Conservation (phyloP, 1,284 basidiomycete species). For the Mycena sp. region DNA sequence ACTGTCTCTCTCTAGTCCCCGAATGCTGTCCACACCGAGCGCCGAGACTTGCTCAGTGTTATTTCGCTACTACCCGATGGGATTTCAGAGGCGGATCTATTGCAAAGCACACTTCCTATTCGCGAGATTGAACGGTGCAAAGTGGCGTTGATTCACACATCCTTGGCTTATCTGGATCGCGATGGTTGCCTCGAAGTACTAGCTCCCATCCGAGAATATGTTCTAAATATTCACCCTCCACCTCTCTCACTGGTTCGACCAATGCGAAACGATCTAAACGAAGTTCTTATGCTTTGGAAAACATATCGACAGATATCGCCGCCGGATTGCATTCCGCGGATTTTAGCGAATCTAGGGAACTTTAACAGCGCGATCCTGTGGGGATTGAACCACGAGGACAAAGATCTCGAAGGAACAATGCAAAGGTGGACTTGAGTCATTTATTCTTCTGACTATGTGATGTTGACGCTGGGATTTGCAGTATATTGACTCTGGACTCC, state of each 20-base stretch:
- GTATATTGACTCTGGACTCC: not conserved
- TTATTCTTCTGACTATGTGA: not conserved
- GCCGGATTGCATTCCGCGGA: not conserved
- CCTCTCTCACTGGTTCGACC: not conserved
- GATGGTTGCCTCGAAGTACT: slow-evolving; percentile 2
- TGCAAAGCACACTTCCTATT: not conserved
- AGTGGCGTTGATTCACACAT: not conserved
- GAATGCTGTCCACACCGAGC: too few species aligned
- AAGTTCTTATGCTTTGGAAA: slow-evolving; percentile 6
- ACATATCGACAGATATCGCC: not conserved
- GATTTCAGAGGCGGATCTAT: not conserved
- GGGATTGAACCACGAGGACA: not conserved
- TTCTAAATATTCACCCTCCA: not conserved
- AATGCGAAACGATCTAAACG: not conserved
- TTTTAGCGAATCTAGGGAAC: not conserved
- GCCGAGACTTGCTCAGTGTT: too few species aligned
- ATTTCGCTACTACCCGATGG: too few species aligned
- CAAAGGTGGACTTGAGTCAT: not conserved
- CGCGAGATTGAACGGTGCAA: not conserved
- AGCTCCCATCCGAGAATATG: slow-evolving; percentile 7
- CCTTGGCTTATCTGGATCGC: not conserved
- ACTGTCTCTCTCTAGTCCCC: too few species aligned
- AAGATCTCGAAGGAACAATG: not conserved
- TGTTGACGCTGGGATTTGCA: not conserved
- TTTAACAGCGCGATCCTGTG: not conserved